Conservation (phyloP, 768 basidiomycete species). For the Leccinellum luteum region DNA sequence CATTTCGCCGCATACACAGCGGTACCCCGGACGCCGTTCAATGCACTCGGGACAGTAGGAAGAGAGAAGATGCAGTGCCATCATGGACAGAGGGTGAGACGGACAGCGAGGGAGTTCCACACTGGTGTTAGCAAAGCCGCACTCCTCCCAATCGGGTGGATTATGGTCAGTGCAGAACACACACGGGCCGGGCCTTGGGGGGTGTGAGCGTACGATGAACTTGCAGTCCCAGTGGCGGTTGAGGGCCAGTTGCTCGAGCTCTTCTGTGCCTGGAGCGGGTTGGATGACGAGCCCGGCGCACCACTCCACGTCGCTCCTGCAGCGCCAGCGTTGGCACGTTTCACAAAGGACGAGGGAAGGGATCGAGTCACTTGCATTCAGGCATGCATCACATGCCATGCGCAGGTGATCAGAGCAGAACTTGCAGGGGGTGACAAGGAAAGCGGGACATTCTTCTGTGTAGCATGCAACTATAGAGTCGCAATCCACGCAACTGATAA, state of each 20-base stretch:
- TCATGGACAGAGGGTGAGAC: background rate
- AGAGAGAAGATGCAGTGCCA: background rate
- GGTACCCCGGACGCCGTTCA: background rate
- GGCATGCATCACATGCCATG: constrained; percentile 8
- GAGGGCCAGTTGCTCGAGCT: background rate
- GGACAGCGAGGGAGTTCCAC: constrained; percentile 3
- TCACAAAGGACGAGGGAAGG: constrained; percentile 9
- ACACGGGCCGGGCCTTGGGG: constrained; percentile 12
- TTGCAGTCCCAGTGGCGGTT: constrained; percentile 5
- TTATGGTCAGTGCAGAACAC: background rate
- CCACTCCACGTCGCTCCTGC: constrained; percentile 13
- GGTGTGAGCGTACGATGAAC: constrained; percentile 16
- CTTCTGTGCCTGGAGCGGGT: constrained; percentile 8
- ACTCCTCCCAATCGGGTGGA: background rate
- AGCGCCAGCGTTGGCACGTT: constrained; percentile 9
- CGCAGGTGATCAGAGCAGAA: constrained; percentile 2
- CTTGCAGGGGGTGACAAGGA: background rate
- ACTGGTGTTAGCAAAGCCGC: background rate
- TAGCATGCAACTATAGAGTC: constrained; percentile 5
- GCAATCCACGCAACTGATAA: constrained; percentile 9
- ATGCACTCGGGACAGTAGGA: constrained; percentile 11
- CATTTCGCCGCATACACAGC: background rate
- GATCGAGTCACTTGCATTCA: background rate
- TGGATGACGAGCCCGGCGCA: constrained; percentile 12
- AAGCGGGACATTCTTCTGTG: background rate